phyloP scores from a whole-genome alignment of 2,329 filamentous ascomycete genomes.

The Zarea fungicola region DNA sequence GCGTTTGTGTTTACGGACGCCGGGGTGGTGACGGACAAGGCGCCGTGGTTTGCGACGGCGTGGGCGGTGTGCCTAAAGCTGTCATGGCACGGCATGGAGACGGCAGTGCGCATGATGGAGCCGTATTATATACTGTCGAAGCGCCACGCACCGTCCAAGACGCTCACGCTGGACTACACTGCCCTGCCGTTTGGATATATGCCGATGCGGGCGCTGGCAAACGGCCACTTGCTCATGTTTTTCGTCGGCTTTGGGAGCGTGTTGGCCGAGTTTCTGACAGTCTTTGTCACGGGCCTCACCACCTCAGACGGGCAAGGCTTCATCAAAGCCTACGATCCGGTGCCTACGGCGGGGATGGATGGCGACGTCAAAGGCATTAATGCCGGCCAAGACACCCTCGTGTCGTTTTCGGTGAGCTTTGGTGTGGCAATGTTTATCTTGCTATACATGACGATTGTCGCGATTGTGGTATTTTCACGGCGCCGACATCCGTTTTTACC shows the following conservation, averaged over 20 bases:
- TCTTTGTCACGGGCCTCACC: constrained; percentile 61
- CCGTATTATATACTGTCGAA: constrained; percentile 66
- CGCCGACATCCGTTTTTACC: constrained; percentile 68
- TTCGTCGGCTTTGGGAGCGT: constrained; percentile 66
- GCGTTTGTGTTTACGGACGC: constrained; percentile 55
- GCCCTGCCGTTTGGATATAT: constrained; percentile 64
- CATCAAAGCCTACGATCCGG: constrained; percentile 26
- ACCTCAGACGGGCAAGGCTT: constrained; percentile 61
- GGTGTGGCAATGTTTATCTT: constrained; percentile 58
- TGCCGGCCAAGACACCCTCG: constrained; percentile 53
- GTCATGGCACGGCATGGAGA: constrained; percentile 63
- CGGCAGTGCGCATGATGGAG: constrained; percentile 66
- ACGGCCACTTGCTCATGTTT: constrained; percentile 60
- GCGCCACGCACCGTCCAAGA: constrained; percentile 59
- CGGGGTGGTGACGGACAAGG: constrained; percentile 51
- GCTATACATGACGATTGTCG: constrained; percentile 57
- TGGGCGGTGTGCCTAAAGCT: constrained; percentile 63
- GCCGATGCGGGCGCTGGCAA: constrained; percentile 55
- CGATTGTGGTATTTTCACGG: constrained; percentile 53
- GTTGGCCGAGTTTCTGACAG: constrained; percentile 67
- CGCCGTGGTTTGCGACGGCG: constrained; percentile 61
- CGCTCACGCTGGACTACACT: constrained; percentile 67
- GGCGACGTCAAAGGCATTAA: constrained; percentile 30
- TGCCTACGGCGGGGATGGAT: background rate
- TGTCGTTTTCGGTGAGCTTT: constrained; percentile 64